These are phyloP conservation scores for Tylopilus intermedius DNA, from an alignment of 768 basidiomycete genomes.

Conservation along the genomic window DNA sequence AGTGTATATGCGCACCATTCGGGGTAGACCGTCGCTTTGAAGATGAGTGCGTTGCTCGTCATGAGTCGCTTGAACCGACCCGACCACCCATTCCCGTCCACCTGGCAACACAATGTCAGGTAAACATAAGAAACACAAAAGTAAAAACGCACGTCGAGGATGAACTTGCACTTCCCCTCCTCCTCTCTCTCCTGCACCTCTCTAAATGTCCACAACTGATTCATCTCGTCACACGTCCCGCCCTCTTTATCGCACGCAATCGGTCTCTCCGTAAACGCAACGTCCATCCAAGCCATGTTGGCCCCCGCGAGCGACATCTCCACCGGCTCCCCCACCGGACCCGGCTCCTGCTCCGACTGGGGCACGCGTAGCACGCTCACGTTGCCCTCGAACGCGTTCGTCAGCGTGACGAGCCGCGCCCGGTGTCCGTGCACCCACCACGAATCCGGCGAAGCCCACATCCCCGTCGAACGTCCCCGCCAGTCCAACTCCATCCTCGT, in stretches of 20 bases:
- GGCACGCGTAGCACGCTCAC: conserved; percentile 36
- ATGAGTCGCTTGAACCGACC: conserved; percentile 64
- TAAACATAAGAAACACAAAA: background rate
- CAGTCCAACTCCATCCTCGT: conserved; percentile 58
- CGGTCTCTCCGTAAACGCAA: conserved; percentile 49
- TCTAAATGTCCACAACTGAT: conserved; percentile 47
- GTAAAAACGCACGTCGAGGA: conserved; percentile 43
- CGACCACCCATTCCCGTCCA: conserved; percentile 67
- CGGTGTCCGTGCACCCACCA: conserved; percentile 52
- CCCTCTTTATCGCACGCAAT: conserved; percentile 34
- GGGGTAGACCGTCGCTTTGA: conserved; percentile 69
- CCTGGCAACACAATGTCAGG: conserved; percentile 26
- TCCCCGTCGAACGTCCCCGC: conserved; percentile 75
- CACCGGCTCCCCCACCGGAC: conserved; percentile 33
- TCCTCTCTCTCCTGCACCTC: conserved; percentile 39
- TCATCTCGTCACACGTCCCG: conserved; percentile 39
- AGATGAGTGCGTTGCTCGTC: conserved; percentile 55
- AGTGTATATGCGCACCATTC: conserved; percentile 48
- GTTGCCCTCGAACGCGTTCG: conserved; percentile 40
- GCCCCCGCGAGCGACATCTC: conserved; percentile 35
- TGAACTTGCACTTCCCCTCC: conserved; percentile 57
- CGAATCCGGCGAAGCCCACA: conserved; percentile 31
- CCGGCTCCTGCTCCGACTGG: background rate
- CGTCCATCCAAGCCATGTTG: conserved; percentile 55
- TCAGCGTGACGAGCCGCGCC: conserved; percentile 38